phyloP scores from a whole-genome alignment of 306 rosid genomes.

The Bauhinia variegata region DNA sequence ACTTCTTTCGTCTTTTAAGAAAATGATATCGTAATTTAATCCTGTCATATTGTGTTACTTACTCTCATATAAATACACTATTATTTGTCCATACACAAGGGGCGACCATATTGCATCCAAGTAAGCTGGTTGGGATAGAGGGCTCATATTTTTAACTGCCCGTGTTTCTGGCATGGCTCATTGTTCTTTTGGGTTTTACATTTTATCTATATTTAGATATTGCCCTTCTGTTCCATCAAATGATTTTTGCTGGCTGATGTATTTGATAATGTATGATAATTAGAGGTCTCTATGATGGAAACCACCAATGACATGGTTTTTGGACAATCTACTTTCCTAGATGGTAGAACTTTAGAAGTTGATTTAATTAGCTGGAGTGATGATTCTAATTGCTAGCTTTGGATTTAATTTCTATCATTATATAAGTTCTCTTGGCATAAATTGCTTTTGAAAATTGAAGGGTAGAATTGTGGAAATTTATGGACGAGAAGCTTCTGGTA shows the following conservation, averaged over 20 bases:
- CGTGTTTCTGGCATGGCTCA: too few relatives aligned
- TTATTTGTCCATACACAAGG: too few relatives aligned
- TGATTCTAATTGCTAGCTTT: background rate
- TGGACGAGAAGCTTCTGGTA: conserved; percentile 90
- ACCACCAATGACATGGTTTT: conserved; percentile 25
- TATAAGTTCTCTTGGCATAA: conserved; percentile 6
- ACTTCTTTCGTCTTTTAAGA: background rate
- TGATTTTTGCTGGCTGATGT: too few relatives aligned
- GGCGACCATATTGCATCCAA: background rate
- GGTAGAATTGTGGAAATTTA: conserved; percentile 90
- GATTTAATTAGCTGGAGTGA: conserved; percentile 6
- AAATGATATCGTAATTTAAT: background rate
- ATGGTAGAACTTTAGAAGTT: background rate
- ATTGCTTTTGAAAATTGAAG: conserved; percentile 42
- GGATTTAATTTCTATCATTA: conserved; percentile 15
- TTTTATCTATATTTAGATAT: too few relatives aligned
- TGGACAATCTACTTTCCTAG: conserved; percentile 2
- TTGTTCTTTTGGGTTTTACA: too few relatives aligned
- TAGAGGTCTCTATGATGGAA: background rate
- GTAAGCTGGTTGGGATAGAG: background rate
- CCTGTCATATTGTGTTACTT: too few relatives aligned
- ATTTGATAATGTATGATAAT: too few relatives aligned
- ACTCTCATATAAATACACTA: too few relatives aligned
- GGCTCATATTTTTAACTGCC: background rate
- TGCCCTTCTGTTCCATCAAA: too few relatives aligned